These are phyloP conservation scores for Leccinum pachyderme DNA, from an alignment of 1,284 basidiomycete genomes.

Conservation along the genomic window DNA sequence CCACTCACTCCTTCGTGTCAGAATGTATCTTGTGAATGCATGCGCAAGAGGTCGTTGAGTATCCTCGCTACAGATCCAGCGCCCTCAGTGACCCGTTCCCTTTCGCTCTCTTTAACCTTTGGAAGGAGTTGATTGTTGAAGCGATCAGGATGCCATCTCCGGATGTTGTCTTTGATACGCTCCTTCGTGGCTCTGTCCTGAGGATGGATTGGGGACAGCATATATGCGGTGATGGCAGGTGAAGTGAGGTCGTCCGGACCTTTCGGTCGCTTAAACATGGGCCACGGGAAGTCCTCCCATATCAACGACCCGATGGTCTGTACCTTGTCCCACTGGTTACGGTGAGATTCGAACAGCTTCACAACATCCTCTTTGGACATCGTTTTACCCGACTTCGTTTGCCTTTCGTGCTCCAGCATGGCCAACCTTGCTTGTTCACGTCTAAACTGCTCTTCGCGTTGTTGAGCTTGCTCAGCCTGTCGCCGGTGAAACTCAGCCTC, in stretches of 20 bases:
- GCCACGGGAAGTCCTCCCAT: constrained; percentile 73
- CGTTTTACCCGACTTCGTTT: constrained; percentile 43
- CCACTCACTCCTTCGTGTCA: constrained; percentile 30
- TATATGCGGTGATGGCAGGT: constrained; percentile 53
- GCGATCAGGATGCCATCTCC: constrained; percentile 55
- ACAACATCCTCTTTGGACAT: constrained; percentile 53
- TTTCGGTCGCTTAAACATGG: constrained; percentile 54
- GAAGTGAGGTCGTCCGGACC: constrained; percentile 58
- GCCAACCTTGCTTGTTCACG: constrained; percentile 52
- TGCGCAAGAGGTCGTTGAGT: constrained; percentile 52
- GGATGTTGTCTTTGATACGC: constrained; percentile 58
- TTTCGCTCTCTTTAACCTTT: constrained; percentile 52
- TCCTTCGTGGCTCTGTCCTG: constrained; percentile 54
- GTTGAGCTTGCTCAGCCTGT: constrained; percentile 53
- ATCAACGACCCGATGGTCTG: constrained; percentile 32
- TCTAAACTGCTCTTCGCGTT: constrained; percentile 59
- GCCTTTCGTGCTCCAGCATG: constrained; percentile 40
- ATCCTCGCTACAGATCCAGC: constrained; percentile 50
- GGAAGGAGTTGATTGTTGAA: constrained; percentile 49
- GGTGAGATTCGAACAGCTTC: constrained; percentile 54
- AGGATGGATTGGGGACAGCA: constrained; percentile 53
- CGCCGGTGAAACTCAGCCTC: constrained; percentile 55
- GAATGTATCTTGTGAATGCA: constrained; percentile 27
- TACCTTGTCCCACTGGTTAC: constrained; percentile 54
- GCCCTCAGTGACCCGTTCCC: constrained; percentile 46